Percentiles rank a stretch among this genome's conserved stretches.
phyloP scores from a whole-genome alignment of 108 stramenopile genomes.

The Conticribra guillardii region DNA sequence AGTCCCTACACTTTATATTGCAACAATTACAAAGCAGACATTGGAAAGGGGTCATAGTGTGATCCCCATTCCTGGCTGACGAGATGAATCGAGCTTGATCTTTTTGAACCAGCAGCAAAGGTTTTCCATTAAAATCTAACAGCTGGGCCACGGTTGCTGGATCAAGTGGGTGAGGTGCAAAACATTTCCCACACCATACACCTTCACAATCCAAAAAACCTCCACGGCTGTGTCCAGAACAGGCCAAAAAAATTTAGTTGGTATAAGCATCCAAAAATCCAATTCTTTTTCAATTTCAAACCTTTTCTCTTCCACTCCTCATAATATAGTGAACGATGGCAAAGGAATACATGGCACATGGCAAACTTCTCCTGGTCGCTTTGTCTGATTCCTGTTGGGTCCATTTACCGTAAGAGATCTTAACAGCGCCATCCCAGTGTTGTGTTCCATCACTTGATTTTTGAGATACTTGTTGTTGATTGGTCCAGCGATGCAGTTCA shows the following conservation, averaged over 20 bases:
- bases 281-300: constrained; percentile 12
- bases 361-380: constrained; percentile 7
- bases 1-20: background rate
- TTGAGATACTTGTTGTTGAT: too few relatives aligned
- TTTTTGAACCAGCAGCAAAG: background rate
- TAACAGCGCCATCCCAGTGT: background rate
- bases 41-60: background rate
- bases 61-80: constrained; percentile 9
- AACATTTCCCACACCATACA: too few relatives aligned
- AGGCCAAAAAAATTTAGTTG: background rate
- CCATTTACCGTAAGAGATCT: constrained; percentile 15
- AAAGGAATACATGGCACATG: constrained; percentile 13
- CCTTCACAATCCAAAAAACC: background rate
- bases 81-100: constrained; percentile 1
- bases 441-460: background rate
- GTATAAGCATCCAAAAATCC: constrained; percentile 14
- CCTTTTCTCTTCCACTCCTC: constrained; percentile 11
- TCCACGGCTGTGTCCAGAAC: too few relatives aligned
- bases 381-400: background rate
- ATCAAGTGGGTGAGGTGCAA: constrained; percentile 6
- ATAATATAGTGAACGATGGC: constrained; percentile 8
- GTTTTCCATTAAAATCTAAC: constrained; percentile 7
- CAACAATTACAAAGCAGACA: too few relatives aligned
- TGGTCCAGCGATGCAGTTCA: too few relatives aligned
- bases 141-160: background rate